Percentiles rank a stretch among this genome's conserved stretches.
phyloP scores from a whole-genome alignment of 768 basidiomycete genomes.

The Boletus vermiculosoides region DNA sequence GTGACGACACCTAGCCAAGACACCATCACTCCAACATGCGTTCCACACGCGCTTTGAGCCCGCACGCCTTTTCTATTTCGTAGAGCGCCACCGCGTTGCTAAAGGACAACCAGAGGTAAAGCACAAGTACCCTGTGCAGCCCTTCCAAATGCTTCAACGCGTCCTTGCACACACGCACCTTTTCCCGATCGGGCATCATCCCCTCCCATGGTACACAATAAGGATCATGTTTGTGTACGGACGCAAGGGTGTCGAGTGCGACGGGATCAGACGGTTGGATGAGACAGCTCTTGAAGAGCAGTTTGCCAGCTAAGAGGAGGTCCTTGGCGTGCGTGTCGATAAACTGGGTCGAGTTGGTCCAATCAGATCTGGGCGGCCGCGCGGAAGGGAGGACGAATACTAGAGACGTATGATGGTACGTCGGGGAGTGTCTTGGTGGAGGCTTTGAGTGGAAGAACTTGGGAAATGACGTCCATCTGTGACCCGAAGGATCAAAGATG shows the following conservation, averaged over 20 bases:
- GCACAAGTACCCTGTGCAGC: constrained; percentile 70
- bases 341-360: constrained; percentile 36
- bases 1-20: constrained; percentile 22
- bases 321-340: constrained; percentile 40
- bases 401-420: constrained; percentile 48
- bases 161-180: constrained; percentile 5
- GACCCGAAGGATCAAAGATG: constrained; percentile 35
- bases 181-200: constrained; percentile 19
- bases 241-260: constrained; percentile 13
- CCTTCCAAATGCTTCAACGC: constrained; percentile 54
- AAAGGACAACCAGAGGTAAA: constrained; percentile 84
- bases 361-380: constrained; percentile 29
- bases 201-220: too few species aligned
- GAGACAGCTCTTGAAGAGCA: constrained; percentile 38
- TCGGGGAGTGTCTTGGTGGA: constrained; percentile 22
- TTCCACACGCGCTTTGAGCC: constrained; percentile 63
- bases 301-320: constrained; percentile 43
- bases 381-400: constrained; percentile 43
- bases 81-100: constrained; percentile 68
- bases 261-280: constrained; percentile 1
- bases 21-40: not conserved
- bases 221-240: constrained; percentile 38
- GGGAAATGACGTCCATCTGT: constrained; percentile 28
- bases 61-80: constrained; percentile 45
- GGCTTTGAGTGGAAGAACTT: constrained; percentile 44